Evolutionary conservation across 805 yeast genomes (phyloP), one percentile per base, ranked within the genome.

Genomic region (Candida anglica): DNA sequence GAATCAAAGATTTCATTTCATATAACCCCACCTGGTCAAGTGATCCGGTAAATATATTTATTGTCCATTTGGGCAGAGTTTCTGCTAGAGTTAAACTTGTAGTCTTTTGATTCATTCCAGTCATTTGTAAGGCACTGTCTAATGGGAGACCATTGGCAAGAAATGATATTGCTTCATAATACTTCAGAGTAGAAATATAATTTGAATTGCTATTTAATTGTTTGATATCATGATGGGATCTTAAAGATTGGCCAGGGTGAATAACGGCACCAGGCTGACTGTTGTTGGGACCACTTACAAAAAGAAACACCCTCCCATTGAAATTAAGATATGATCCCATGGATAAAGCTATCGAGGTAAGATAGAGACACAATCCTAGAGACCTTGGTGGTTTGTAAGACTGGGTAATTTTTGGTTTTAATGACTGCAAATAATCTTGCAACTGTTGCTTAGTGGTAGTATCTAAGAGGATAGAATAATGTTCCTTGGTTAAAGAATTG

Each of bases 1-100:
- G 47, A 3, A 54, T 48, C 36, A 68, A 40, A 1, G 52, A 32
- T 33, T 53, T 60, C 72, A 67, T 64, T 37, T 69, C 74, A 39
- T 61, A 64, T 8, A 64, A 30, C 1, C 74, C 74, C 1, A 56
- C 60, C 40, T 69, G 73, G 34, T 68, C 72, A 13, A 57, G 43
- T 1, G 68, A 59, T 2, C 65, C 70, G 1, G 58, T 40, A 38
- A 55, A 66, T 4, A 68, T 32, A 33, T 65, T 58, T 18, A 55
- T 39, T 2, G 54, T 33, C 58, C 62, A 60, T 20, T 41, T 39
- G 2, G 64, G 52, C n/a, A 36, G 8, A 10, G 4, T 16, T 5
- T 13, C 10, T 3, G 28, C 7, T 6, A 30, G 28, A 11, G 38
- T 37, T 34, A 41, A 51, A 20, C 53, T 52, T 2, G 59, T 50